phyloP scores from a whole-genome alignment of 345 rosid genomes.

The Sonneratia caseolaris region DNA sequence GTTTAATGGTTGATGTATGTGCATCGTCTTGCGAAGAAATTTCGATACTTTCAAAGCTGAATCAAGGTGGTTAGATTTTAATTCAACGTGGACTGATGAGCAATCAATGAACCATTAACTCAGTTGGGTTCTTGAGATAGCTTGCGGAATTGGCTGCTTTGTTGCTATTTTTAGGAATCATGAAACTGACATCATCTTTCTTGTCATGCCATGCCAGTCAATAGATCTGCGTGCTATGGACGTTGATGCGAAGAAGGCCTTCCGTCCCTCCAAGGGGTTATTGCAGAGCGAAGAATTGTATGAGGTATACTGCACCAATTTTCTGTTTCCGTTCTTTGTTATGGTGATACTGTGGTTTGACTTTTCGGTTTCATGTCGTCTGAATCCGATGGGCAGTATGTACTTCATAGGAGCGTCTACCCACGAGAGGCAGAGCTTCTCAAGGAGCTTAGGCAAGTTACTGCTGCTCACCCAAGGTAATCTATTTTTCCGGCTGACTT shows the following conservation, averaged over 20 bases:
- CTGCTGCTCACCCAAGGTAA: slow-evolving; percentile 44
- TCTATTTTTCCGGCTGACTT: too few relatives aligned
- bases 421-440: slow-evolving; percentile 59
- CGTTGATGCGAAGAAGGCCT: not conserved
- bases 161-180: not conserved
- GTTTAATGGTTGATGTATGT: not conserved
- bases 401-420: slow-evolving; percentile 55
- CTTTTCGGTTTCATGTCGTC: not conserved
- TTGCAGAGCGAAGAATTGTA: slow-evolving; percentile 43
- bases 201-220: not conserved
- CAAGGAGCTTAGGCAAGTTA: slow-evolving; percentile 50
- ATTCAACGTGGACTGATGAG: not conserved
- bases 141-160: not conserved
- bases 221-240: not conserved
- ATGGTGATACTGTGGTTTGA: not conserved
- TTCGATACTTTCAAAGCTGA: not conserved
- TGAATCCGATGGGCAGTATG: slow-evolving; percentile 31
- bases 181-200: not conserved
- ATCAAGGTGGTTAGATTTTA: not conserved
- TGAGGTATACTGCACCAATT: slow-evolving; percentile 19
- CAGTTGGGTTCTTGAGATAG: not conserved
- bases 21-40: not conserved
- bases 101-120: not conserved
- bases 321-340: not conserved
- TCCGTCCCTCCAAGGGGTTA: not conserved